Conservation (phyloP, 148 eudicot genomes). For the Chenopodium album region DNA sequence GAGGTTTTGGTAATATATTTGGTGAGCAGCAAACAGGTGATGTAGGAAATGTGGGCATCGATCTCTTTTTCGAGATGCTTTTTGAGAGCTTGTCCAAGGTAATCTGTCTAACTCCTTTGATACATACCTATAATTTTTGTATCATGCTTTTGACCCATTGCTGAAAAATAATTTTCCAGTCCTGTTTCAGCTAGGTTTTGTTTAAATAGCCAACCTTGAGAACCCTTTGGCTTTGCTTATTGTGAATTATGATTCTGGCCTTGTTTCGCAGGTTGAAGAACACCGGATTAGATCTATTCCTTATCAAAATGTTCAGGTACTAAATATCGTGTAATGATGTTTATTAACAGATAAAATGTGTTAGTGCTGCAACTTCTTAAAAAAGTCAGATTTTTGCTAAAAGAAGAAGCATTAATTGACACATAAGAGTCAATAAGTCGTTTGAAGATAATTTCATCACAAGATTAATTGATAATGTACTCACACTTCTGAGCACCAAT, state of each 20-base stretch:
- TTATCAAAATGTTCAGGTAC: slow-evolving; percentile 82
- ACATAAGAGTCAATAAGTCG: not conserved
- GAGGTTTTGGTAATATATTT: slow-evolving; percentile 98
- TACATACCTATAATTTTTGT: not conserved
- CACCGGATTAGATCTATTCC: slow-evolving; percentile 72
- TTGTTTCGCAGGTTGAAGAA: slow-evolving; percentile 77
- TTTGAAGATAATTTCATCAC: not conserved
- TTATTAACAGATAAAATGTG: not conserved
- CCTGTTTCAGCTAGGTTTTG: not conserved
- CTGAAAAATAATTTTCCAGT: not conserved
- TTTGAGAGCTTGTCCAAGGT: slow-evolving; percentile 97
- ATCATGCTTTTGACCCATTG: not conserved
- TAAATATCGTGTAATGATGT: slow-evolving; percentile 1
- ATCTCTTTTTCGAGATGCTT: slow-evolving; percentile 94
- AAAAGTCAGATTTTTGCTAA: not conserved
- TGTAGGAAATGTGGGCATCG: slow-evolving; percentile 93
- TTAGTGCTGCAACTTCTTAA: not conserved
- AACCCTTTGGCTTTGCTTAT: not conserved
- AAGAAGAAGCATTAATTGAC: not conserved
- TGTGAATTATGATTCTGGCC: slow-evolving; percentile 8
- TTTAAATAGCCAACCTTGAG: not conserved
- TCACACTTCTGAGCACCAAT: not conserved
- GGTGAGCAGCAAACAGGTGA: slow-evolving; percentile 99
- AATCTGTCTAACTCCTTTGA: slow-evolving; percentile 11
- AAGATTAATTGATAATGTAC: too few species aligned